Percentiles rank a stretch among this genome's conserved stretches.
phyloP scores from a whole-genome alignment of 106 monocot species.

The Dioscorea alata region DNA sequence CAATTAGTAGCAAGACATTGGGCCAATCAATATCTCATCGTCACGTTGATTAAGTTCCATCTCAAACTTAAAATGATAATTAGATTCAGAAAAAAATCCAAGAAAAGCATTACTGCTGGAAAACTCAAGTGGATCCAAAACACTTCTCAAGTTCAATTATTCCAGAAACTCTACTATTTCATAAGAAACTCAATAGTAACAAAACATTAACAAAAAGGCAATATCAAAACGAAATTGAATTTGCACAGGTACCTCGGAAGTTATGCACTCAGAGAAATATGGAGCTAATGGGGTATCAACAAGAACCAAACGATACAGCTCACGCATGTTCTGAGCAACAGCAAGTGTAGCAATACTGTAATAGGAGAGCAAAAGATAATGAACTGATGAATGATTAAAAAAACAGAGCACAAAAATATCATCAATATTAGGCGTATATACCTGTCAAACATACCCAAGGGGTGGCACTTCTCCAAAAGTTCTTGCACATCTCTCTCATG shows the following conservation, averaged over 20 bases:
- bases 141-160: neutral
- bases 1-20: no score
- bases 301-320: slow-evolving; percentile 94
- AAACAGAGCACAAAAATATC: no score
- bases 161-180: neutral
- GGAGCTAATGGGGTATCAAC: slow-evolving; percentile 94
- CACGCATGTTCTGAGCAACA: slow-evolving; percentile 94
- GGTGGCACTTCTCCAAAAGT: slow-evolving; percentile 94
- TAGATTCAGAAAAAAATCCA: no score
- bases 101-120: no score
- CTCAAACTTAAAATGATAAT: no score
- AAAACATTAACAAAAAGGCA: no score
- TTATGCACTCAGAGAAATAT: slow-evolving; percentile 96
- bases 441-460: slow-evolving; percentile 99
- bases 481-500: slow-evolving; percentile 99
- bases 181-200: neutral
- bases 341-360: slow-evolving; percentile 88
- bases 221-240: no score
- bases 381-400: no score
- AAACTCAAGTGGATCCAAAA: no score
- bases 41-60: no score
- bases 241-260: slow-evolving; percentile 74
- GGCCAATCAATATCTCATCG: no score
- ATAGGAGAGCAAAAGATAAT: slow-evolving; percentile 5
- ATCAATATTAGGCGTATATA: slow-evolving; percentile 5